Evolutionary conservation across 352 stramenopile genomes (phyloP).

Genomic region (Globisporangium uncinulatum): DNA sequence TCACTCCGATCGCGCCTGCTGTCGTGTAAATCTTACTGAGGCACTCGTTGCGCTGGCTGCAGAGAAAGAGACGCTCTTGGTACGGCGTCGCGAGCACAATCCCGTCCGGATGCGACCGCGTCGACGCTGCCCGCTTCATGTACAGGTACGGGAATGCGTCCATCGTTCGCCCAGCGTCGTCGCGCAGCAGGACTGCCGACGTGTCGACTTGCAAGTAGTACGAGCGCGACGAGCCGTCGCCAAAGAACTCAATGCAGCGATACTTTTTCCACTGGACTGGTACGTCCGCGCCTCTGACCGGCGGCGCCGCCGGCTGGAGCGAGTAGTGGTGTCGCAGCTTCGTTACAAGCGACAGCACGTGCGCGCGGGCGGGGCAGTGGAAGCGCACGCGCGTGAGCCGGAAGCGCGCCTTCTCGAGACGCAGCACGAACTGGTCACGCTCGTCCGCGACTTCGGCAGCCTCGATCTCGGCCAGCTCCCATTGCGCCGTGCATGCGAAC

Average conservation of each 20-base stretch:
- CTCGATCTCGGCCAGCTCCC: conserved; percentile 58
- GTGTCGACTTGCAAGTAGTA: conserved; percentile 46
- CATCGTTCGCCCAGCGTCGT: conserved; percentile 40
- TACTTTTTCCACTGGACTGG: conserved; percentile 26
- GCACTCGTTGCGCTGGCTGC: conserved; percentile 48
- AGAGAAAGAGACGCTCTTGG: conserved; percentile 67
- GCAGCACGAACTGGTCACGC: conserved; percentile 47
- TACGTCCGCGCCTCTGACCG: conserved; percentile 11
- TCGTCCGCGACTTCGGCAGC: conserved; percentile 33
- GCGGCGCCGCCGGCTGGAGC: conserved; percentile 23
- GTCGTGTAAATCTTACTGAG: conserved; percentile 49
- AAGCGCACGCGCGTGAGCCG: conserved; percentile 49
- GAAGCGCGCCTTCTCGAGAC: conserved; percentile 64
- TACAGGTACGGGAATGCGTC: conserved; percentile 48
- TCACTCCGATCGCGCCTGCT: conserved; percentile 34
- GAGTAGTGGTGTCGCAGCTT: conserved; percentile 38
- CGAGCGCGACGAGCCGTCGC: conserved; percentile 48
- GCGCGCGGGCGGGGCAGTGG: conserved; percentile 39
- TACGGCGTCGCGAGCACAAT: conserved; percentile 58
- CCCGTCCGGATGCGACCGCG: conserved; percentile 36
- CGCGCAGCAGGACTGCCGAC: conserved; percentile 43
- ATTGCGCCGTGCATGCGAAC: conserved; percentile 66
- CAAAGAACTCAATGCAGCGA: conserved; percentile 61
- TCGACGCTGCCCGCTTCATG: conserved; percentile 40
- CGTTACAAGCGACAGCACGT: conserved; percentile 50